Evolutionary conservation across 2,329 filamentous ascomycete species (phyloP).

Genomic region (Fusarium marasasianum): DNA sequence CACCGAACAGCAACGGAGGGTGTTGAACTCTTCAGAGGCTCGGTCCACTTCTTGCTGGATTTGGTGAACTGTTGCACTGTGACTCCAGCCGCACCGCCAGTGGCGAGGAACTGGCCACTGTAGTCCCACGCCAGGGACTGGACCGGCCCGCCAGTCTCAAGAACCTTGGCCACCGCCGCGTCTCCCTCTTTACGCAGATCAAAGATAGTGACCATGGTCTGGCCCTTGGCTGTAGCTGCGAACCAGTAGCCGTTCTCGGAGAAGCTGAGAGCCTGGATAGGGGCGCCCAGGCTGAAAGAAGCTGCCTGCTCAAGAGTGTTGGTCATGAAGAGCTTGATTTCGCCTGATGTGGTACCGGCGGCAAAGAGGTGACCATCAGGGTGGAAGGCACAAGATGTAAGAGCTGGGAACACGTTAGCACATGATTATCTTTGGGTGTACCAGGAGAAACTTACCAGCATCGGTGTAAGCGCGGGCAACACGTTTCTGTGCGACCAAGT

Average conservation of each 20-base stretch:
- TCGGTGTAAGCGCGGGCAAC: constrained; percentile 84
- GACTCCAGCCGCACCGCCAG: constrained; percentile 80
- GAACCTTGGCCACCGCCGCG: constrained; percentile 80
- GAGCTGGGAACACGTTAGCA: constrained; percentile 57
- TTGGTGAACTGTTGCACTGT: constrained; percentile 93
- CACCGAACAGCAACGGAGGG: constrained; percentile 79
- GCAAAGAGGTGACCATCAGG: constrained; percentile 96
- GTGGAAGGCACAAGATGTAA: constrained; percentile 86
- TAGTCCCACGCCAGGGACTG: constrained; percentile 89
- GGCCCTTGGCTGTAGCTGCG: constrained; percentile 80
- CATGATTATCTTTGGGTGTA: not conserved
- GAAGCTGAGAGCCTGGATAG: constrained; percentile 82
- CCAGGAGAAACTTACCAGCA: constrained; percentile 68
- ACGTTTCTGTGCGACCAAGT: constrained; percentile 72
- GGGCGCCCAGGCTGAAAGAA: constrained; percentile 73
- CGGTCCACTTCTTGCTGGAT: constrained; percentile 86
- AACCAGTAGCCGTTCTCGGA: constrained; percentile 98
- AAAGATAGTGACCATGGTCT: constrained; percentile 84
- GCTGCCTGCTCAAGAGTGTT: constrained; percentile 81
- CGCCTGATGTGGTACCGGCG: constrained; percentile 79
- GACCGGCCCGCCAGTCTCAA: constrained; percentile 84
- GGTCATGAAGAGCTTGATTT: constrained; percentile 90
- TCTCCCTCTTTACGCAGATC: constrained; percentile 93
- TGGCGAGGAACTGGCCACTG: constrained; percentile 90
- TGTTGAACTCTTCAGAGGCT: constrained; percentile 80